Conservation (phyloP, 352 stramenopile genomes). For the Paralagenidium karlingii region DNA sequence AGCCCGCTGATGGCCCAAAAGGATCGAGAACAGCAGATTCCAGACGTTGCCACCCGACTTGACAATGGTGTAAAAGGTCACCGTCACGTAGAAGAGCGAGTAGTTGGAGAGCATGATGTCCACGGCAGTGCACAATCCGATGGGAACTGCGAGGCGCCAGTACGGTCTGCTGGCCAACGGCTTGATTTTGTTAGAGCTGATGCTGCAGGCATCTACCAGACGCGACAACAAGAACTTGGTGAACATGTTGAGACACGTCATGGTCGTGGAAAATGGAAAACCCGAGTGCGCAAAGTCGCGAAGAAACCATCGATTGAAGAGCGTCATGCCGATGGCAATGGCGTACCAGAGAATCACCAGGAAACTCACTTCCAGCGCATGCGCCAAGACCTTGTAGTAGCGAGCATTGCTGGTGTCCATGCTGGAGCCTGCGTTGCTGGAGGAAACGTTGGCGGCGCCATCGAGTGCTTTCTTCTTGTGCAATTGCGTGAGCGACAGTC, state of each 20-base stretch:
- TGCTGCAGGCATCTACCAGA: conserved; percentile 30
- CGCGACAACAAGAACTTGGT: conserved; percentile 56
- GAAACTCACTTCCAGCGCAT: conserved; percentile 54
- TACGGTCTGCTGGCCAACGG: conserved; percentile 22
- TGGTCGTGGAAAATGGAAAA: conserved; percentile 64
- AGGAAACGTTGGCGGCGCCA: no score
- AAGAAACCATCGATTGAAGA: conserved; percentile 80
- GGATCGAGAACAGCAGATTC: conserved; percentile 76
- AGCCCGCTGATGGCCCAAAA: conserved; percentile 50
- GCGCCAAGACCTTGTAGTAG: conserved; percentile 16
- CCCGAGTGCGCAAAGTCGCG: conserved; percentile 51
- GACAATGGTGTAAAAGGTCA: conserved; percentile 80
- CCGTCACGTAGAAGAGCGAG: conserved; percentile 78
- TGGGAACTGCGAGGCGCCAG: conserved; percentile 62
- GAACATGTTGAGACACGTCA: conserved; percentile 74
- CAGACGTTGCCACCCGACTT: conserved; percentile 71
- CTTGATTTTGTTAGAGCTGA: conserved; percentile 12
- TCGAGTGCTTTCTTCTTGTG: no score
- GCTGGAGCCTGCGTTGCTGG: no score
- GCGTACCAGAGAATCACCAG: conserved; percentile 69
- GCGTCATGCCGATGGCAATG: conserved; percentile 79
- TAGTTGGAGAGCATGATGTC: conserved; percentile 78
- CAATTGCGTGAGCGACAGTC: no score
- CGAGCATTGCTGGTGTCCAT: no score
- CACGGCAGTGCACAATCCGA: conserved; percentile 65